Conservation (phyloP, 2,329 filamentous ascomycete genomes). For the Tolypocladium guangdongense region DNA sequence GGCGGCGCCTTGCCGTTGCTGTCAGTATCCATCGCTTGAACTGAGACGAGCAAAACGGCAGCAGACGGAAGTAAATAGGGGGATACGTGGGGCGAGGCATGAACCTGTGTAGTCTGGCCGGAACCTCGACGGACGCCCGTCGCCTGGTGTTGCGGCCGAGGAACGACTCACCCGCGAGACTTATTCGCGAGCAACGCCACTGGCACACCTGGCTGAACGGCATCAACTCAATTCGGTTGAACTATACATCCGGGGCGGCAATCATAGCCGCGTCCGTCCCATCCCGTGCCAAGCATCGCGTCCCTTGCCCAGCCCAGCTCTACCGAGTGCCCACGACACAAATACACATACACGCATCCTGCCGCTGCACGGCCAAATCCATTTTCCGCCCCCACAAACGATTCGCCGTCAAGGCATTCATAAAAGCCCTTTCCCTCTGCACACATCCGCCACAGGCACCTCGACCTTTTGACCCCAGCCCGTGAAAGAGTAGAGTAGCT, state of each 20-base stretch:
- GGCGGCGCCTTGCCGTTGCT: constrained; percentile 1
- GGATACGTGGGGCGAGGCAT: not conserved
- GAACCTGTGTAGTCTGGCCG: not conserved
- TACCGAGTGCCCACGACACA: not conserved
- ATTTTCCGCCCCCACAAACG: not conserved
- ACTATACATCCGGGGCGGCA: not conserved
- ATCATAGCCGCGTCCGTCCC: not conserved
- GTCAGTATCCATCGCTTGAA: not conserved
- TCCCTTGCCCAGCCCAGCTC: not conserved
- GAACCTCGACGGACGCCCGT: not conserved
- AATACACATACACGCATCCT: not conserved
- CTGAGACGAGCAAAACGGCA: not conserved
- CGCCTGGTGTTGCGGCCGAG: not conserved
- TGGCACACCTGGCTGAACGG: not conserved
- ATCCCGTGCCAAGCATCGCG: not conserved
- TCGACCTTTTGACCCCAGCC: not conserved
- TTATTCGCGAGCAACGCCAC: not conserved
- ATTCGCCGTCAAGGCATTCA: not conserved
- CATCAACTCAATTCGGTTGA: not conserved
- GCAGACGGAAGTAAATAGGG: not conserved
- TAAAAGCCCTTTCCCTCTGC: not conserved
- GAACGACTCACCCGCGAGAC: not conserved
- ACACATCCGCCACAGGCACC: not conserved
- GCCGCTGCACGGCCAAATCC: not conserved
- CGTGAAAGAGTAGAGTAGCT: not conserved